These are phyloP conservation scores for Mortierella sp. DNA, from an alignment of 371 early-diverging fungal species.

Conservation along the genomic window DNA sequence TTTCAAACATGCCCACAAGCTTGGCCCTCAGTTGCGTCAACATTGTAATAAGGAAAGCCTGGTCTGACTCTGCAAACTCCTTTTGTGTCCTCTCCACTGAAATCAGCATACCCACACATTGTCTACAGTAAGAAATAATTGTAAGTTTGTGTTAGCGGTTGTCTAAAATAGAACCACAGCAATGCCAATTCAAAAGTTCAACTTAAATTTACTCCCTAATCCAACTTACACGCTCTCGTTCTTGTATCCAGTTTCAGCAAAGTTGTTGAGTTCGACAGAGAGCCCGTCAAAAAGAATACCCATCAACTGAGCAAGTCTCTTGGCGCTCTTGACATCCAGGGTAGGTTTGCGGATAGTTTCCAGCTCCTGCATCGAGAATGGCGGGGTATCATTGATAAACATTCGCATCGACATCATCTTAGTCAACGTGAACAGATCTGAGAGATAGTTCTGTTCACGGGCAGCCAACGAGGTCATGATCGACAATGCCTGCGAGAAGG, in stretches of 20 bases:
- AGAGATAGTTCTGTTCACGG: conserved; percentile 52
- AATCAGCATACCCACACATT: conserved; percentile 89
- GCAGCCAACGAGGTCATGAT: conserved; percentile 44
- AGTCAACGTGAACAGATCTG: conserved; percentile 54
- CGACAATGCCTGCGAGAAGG: conserved; percentile 54
- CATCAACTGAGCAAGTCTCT: conserved; percentile 66
- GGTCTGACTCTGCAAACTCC: conserved; percentile 72
- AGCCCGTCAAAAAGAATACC: conserved; percentile 87
- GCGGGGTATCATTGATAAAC: conserved; percentile 63
- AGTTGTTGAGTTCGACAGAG: conserved; percentile 76
- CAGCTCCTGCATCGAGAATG: conserved; percentile 36
- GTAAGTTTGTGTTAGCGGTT: too few species aligned
- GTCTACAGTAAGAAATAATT: conserved; percentile 45
- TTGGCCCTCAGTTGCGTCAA: conserved; percentile 77
- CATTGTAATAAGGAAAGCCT: conserved; percentile 66
- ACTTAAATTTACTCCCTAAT: not conserved
- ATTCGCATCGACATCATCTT: conserved; percentile 70
- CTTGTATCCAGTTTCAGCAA: conserved; percentile 88
- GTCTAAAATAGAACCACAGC: not conserved
- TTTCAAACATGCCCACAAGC: conserved; percentile 80
- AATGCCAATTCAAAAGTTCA: not conserved
- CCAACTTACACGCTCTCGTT: conserved; percentile 78
- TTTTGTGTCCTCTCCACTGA: conserved; percentile 81
- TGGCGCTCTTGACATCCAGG: conserved; percentile 51
- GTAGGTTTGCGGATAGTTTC: conserved; percentile 41